Evolutionary conservation across 257 asterid genomes (phyloP).

Genomic region (Marsdenia floribunda): DNA sequence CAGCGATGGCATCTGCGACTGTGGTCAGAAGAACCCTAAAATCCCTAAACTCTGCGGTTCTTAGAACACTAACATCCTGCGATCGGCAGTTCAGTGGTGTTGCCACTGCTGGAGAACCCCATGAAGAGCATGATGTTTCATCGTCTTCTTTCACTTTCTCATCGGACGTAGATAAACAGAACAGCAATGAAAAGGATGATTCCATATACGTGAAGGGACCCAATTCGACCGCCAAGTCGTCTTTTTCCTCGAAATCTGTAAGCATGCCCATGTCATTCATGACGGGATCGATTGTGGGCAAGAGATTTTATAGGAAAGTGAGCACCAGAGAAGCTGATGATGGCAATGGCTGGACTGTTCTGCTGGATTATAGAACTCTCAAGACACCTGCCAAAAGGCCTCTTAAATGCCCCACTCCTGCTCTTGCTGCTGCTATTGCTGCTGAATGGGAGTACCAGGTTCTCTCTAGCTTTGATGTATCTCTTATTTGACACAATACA

Average conservation of each 20-base stretch:
- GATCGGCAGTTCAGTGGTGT: slow-evolving; percentile 34
- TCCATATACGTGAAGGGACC: slow-evolving; percentile 43
- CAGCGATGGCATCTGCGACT: slow-evolving; percentile 48
- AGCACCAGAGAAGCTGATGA: slow-evolving; percentile 81
- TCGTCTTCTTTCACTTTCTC: slow-evolving; percentile 49
- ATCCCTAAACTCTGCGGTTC: slow-evolving; percentile 27
- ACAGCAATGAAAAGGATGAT: slow-evolving; percentile 27
- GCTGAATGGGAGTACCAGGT: slow-evolving; percentile 99
- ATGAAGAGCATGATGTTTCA: slow-evolving; percentile 21
- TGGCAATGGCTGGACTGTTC: slow-evolving; percentile 85
- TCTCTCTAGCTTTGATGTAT: neutral
- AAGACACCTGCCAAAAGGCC: slow-evolving; percentile 80
- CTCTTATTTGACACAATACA: neutral
- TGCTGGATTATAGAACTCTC: slow-evolving; percentile 92
- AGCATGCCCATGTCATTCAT: slow-evolving; percentile 83
- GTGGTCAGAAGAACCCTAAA: slow-evolving; percentile 39
- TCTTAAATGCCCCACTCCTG: slow-evolving; percentile 72
- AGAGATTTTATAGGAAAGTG: slow-evolving; percentile 70
- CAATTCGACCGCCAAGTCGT: slow-evolving; percentile 23
- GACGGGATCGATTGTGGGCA: slow-evolving; percentile 98
- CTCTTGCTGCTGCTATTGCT: slow-evolving; percentile 90
- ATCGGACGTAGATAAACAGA: slow-evolving; percentile 22
- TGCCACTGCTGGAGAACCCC: slow-evolving; percentile 33
- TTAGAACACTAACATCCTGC: slow-evolving; percentile 27
- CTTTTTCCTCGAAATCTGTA: slow-evolving; percentile 36